A percentile compares a stretch with the other conserved stretches of the same genome.
Evolutionary conservation across 1,139 yeast species (phyloP).

Genomic region (Spathaspora sp.): DNA sequence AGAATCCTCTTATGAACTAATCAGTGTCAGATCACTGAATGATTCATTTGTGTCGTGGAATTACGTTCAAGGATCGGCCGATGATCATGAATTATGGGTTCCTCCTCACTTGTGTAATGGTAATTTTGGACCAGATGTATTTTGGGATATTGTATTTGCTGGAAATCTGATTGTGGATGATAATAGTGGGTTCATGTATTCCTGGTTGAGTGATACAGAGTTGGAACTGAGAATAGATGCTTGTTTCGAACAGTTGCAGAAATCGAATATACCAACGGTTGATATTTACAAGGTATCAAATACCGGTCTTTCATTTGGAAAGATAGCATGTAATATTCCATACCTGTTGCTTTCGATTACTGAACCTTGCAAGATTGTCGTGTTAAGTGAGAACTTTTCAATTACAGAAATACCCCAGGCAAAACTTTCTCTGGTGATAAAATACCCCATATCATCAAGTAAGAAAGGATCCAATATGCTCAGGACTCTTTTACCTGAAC

Average conservation of each 20-base stretch:
- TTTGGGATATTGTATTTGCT: slow-evolving; percentile 50
- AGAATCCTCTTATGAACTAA: slow-evolving; percentile 9
- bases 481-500: slow-evolving; percentile 39
- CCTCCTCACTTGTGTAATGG: slow-evolving; percentile 34
- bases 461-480: slow-evolving; percentile 66
- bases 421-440: slow-evolving; percentile 13
- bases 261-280: background rate
- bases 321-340: slow-evolving; percentile 18
- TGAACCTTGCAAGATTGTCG: slow-evolving; percentile 17
- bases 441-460: slow-evolving; percentile 38
- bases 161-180: slow-evolving; percentile 24
- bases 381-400: slow-evolving; percentile 23
- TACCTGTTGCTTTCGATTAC: slow-evolving; percentile 11
- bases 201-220: slow-evolving; percentile 31
- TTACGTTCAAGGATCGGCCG: slow-evolving; percentile 91
- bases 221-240: slow-evolving; percentile 17
- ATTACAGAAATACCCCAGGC: slow-evolving; percentile 21
- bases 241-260: background rate
- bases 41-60: slow-evolving; percentile 21
- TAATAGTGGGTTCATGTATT: slow-evolving; percentile 31
- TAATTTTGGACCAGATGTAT: slow-evolving; percentile 48
- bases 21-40: slow-evolving; percentile 4
- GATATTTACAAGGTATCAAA: slow-evolving; percentile 9
- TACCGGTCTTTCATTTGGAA: slow-evolving; percentile 35
- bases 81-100: slow-evolving; percentile 91